These are phyloP conservation scores for Lophiostoma macrostomum DNA, from an alignment of 495 filamentous ascomycete genomes.

Conservation along the genomic window DNA sequence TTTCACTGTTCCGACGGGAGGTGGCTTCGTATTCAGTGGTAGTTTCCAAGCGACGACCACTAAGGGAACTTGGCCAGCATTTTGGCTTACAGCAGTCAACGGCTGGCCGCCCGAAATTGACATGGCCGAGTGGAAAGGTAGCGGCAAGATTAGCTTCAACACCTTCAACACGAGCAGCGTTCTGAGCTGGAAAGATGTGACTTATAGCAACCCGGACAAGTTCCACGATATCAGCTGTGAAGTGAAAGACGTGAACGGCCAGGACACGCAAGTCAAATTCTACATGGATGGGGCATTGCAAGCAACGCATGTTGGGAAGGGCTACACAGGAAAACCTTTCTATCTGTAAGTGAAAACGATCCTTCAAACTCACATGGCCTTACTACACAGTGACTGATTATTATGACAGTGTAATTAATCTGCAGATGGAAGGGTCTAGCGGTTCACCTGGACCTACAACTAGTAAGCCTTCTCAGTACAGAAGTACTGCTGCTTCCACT, in stretches of 20 bases:
- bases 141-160: constrained; percentile 60
- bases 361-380: not conserved
- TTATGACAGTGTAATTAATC: constrained; percentile 18
- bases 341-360: constrained; percentile 13
- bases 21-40: constrained; percentile 52
- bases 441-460: constrained; percentile 20
- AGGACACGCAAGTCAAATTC: constrained; percentile 52
- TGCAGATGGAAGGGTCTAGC: constrained; percentile 28
- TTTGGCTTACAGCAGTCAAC: constrained; percentile 33
- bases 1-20: constrained; percentile 40
- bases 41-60: constrained; percentile 53
- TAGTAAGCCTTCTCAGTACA: constrained; percentile 5
- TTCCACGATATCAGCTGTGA: constrained; percentile 53
- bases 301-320: constrained; percentile 52
- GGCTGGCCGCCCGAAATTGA: constrained; percentile 53
- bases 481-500: not conserved
- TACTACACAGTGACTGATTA: not conserved
- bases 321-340: constrained; percentile 35
- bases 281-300: constrained; percentile 52
- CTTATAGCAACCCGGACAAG: constrained; percentile 46
- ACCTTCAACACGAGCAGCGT: constrained; percentile 56
- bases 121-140: constrained; percentile 62
- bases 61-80: constrained; percentile 57
- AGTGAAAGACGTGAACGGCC: constrained; percentile 52
- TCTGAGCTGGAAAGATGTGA: constrained; percentile 48